Percentiles rank a stretch among this genome's conserved stretches.
Evolutionary conservation across 148 eudicot species (phyloP).

Genomic region (Rhododendron mucronatum): DNA sequence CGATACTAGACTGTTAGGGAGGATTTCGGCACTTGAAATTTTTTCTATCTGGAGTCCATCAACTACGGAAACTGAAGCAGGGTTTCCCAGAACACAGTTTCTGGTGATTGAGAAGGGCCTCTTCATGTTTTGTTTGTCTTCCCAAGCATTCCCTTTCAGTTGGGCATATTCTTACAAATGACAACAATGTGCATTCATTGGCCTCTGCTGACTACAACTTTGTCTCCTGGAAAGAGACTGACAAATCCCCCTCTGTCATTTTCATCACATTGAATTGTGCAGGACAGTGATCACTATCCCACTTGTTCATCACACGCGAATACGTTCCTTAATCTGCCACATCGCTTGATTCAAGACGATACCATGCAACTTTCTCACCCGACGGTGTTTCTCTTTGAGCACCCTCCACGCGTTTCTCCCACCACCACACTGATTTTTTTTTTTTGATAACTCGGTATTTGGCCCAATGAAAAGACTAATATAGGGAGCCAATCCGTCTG

Average conservation of each 20-base stretch:
- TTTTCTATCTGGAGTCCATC: too few relatives aligned
- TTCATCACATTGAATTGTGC: background rate
- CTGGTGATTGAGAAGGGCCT: background rate
- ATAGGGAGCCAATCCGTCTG: too few relatives aligned
- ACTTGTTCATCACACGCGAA: background rate
- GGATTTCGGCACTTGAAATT: too few relatives aligned
- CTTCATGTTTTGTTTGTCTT: background rate
- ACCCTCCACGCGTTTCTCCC: background rate
- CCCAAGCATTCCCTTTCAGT: background rate
- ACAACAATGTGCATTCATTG: background rate
- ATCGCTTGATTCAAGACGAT: background rate
- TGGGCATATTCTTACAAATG: background rate
- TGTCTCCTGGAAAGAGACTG: background rate
- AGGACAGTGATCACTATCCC: background rate
- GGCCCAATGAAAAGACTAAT: too few relatives aligned
- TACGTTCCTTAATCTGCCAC: conserved; percentile 13
- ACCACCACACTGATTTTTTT: background rate
- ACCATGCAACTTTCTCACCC: background rate
- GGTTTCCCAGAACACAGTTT: background rate
- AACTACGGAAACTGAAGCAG: too few relatives aligned
- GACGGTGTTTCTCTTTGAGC: background rate
- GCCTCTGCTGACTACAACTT: background rate
- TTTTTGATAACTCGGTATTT: too few relatives aligned
- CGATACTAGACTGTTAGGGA: too few relatives aligned
- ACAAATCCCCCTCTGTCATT: background rate